A percentile compares a stretch with the other conserved stretches of the same genome.
Conservation (phyloP, 192 early-diverging fungal genomes). For the Coemansia sp. region DNA sequence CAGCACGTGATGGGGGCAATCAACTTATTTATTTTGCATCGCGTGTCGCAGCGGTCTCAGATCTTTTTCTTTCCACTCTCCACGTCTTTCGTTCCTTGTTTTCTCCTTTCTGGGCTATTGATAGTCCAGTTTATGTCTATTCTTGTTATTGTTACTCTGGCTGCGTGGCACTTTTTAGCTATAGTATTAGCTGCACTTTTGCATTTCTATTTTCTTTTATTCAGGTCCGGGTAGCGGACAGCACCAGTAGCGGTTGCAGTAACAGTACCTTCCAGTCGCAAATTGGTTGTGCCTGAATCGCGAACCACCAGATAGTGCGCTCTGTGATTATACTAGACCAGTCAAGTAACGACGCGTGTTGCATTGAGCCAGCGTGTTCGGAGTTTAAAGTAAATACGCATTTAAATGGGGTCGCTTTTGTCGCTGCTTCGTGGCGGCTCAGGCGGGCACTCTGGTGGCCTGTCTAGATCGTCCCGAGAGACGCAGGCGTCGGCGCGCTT, state of each 20-base stretch:
- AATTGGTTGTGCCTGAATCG: too few relatives aligned
- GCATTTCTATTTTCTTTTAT: slow-evolving; percentile 4
- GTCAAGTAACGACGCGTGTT: not conserved
- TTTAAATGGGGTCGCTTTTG: slow-evolving; percentile 40
- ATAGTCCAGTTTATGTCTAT: not conserved
- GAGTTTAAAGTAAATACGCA: not conserved
- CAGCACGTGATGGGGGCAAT: slow-evolving; percentile 5
- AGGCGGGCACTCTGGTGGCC: slow-evolving; percentile 12
- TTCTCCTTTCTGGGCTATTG: not conserved
- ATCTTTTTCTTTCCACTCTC: slow-evolving; percentile 2
- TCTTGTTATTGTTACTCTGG: slow-evolving; percentile 4
- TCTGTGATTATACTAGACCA: not conserved
- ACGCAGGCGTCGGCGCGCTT: slow-evolving; percentile 34
- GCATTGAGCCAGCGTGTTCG: not conserved
- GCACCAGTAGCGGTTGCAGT: not conserved
- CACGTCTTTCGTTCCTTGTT: not conserved
- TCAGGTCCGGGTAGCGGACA: not conserved
- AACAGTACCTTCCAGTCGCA: too few relatives aligned
- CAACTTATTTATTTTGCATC: slow-evolving; percentile 4
- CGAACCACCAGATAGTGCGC: not conserved
- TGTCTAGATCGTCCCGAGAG: slow-evolving; percentile 20
- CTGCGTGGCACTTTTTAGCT: not conserved
- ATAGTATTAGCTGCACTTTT: not conserved
- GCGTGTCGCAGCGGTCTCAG: not conserved
- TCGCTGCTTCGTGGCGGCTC: slow-evolving; percentile 43